A percentile compares a stretch with the other conserved stretches of the same genome.
Conservation (phyloP, 768 basidiomycete genomes). For the Termitomyces sp. region DNA sequence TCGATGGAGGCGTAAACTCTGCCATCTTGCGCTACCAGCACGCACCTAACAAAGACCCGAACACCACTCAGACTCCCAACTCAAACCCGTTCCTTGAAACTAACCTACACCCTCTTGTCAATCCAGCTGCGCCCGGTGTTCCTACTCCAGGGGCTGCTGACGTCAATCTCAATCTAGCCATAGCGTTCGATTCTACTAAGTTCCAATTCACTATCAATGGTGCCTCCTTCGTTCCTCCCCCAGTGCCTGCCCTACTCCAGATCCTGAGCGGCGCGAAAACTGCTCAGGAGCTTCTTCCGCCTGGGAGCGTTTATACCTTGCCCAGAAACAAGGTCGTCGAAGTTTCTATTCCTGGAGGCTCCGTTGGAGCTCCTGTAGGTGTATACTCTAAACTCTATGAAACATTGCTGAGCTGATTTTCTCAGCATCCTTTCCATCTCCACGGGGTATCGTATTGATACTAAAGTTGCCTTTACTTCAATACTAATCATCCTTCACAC, state of each 20-base stretch:
- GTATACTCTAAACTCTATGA: neutral
- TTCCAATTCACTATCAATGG: constrained; percentile 28
- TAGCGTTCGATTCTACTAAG: constrained; percentile 12
- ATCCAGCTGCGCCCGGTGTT: constrained; percentile 10
- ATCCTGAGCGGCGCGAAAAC: constrained; percentile 50
- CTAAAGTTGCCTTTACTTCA: too few species aligned
- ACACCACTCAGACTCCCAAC: constrained; percentile 13
- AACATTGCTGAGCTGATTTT: constrained; percentile 2
- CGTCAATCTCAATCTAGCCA: constrained; percentile 16
- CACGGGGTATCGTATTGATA: neutral
- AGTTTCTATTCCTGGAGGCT: constrained; percentile 35
- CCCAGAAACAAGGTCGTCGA: constrained; percentile 43
- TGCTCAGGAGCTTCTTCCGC: constrained; percentile 44
- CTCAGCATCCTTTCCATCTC: constrained; percentile 4
- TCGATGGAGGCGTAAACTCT: constrained; percentile 43
- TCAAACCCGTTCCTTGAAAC: constrained; percentile 27
- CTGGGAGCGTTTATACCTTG: constrained; percentile 42
- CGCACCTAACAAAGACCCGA: constrained; percentile 23
- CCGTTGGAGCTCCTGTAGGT: constrained; percentile 29
- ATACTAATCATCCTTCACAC: neutral
- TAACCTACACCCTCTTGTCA: constrained; percentile 9
- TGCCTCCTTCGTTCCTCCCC: constrained; percentile 30
- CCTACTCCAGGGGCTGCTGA: constrained; percentile 19
- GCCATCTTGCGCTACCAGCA: constrained; percentile 47
- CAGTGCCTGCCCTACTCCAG: constrained; percentile 53